phyloP scores from a whole-genome alignment of 2,329 filamentous ascomycete genomes.

The Fusarium albidum region DNA sequence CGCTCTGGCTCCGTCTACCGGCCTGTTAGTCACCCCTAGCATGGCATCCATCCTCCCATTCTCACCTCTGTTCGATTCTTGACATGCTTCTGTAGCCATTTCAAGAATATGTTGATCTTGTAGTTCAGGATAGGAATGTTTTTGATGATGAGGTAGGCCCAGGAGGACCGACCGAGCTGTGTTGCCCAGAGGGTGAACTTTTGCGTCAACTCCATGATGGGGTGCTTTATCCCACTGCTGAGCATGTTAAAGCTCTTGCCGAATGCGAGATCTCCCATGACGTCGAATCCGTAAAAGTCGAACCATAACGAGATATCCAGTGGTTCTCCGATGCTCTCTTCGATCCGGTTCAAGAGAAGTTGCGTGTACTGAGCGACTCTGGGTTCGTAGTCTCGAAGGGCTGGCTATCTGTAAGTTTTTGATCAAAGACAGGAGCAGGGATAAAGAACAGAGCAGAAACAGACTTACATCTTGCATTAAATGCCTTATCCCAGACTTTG shows the following conservation, averaged over 20 bases:
- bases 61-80: too few relatives aligned
- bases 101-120: too few relatives aligned
- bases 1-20: neutral
- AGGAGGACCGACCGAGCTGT: neutral
- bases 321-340: neutral
- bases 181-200: neutral
- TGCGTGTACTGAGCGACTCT: slow-evolving; percentile 15
- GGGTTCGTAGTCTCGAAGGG: slow-evolving; percentile 22
- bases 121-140: too few relatives aligned
- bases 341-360: slow-evolving; percentile 1
- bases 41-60: too few relatives aligned
- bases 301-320: slow-evolving; percentile 13
- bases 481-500: slow-evolving; percentile 21
- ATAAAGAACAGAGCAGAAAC: too few relatives aligned
- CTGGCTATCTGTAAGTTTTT: neutral
- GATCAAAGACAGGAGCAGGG: too few relatives aligned
- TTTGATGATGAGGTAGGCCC: neutral
- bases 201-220: slow-evolving; percentile 6
- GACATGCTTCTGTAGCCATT: too few relatives aligned
- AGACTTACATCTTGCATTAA: slow-evolving; percentile 12
- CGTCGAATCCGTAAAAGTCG: slow-evolving; percentile 26
- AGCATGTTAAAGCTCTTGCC: slow-evolving; percentile 27
- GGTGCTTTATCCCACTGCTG: neutral
- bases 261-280: slow-evolving; percentile 28
- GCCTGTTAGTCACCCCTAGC: too few relatives aligned